A percentile compares a stretch with the other conserved stretches of the same genome.
Conservation (phyloP, 2,329 filamentous ascomycete genomes). For the Gremmenia infestans region DNA sequence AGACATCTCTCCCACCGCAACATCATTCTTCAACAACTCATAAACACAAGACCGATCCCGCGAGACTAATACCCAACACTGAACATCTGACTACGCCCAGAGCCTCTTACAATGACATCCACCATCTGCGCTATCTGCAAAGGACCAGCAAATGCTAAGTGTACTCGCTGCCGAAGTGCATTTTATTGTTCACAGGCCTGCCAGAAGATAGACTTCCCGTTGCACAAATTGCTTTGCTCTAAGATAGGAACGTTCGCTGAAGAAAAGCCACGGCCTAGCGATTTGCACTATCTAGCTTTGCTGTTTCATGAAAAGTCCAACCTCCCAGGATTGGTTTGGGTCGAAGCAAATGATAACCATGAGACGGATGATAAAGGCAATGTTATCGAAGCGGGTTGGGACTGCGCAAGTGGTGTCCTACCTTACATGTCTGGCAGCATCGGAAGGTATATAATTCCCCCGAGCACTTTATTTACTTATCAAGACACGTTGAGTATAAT, state of each 20-base stretch:
- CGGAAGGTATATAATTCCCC: no score
- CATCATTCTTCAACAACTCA: no score
- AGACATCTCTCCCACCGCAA: no score
- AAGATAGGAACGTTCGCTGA: neutral
- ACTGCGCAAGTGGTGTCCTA: neutral
- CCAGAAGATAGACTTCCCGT: constrained; percentile 3
- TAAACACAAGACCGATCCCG: neutral
- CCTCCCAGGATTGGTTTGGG: neutral
- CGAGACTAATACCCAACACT: neutral
- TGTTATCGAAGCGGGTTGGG: neutral
- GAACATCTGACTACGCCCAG: neutral
- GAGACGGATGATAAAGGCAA: neutral
- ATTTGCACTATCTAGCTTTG: neutral
- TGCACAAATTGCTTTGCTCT: constrained; percentile 7
- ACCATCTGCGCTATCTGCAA: neutral
- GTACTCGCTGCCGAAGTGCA: neutral
- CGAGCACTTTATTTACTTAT: no score
- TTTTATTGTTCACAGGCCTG: constrained; percentile 4
- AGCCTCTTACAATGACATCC: no score
- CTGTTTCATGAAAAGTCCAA: neutral
- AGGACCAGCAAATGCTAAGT: neutral
- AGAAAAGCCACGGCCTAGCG: neutral
- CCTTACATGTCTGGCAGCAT: no score
- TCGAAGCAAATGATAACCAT: neutral
- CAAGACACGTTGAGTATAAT: no score